Percentiles rank a stretch among this genome's conserved stretches.
Evolutionary conservation across 306 rosid genomes (phyloP).

Genomic region (Macrotyloma uniflorum): DNA sequence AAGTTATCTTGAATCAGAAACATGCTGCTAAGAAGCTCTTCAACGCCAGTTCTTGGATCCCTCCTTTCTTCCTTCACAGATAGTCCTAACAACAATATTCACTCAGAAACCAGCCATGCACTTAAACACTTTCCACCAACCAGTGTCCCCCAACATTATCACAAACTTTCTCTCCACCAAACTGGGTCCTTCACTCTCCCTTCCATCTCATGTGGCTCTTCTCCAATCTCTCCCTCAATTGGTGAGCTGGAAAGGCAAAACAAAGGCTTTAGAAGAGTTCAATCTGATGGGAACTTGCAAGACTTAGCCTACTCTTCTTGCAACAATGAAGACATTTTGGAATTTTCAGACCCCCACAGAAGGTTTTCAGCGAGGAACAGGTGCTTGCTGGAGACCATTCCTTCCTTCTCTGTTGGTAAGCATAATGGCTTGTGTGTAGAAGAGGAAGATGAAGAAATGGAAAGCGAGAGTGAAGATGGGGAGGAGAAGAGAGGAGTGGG

Average conservation of each 20-base stretch:
- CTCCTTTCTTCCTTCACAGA: constrained; percentile 65
- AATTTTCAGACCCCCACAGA: constrained; percentile 29
- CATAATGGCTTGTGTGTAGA: constrained; percentile 41
- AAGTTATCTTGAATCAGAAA: constrained; percentile 24
- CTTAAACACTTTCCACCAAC: constrained; percentile 51
- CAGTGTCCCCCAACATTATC: constrained; percentile 33
- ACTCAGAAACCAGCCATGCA: constrained; percentile 44
- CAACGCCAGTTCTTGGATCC: constrained; percentile 90
- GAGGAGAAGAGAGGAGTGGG: constrained; percentile 29
- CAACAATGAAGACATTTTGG: constrained; percentile 44
- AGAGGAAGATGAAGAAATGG: constrained; percentile 61
- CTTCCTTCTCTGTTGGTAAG: constrained; percentile 47
- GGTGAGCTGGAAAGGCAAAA: constrained; percentile 42
- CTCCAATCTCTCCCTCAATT: constrained; percentile 78
- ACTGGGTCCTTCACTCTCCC: constrained; percentile 42
- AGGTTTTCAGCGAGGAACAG: constrained; percentile 40
- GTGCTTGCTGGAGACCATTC: constrained; percentile 59
- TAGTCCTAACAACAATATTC: constrained; percentile 48
- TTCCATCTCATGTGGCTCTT: constrained; percentile 56
- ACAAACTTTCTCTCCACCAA: constrained; percentile 49
- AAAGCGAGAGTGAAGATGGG: constrained; percentile 46
- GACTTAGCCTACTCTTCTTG: constrained; percentile 51
- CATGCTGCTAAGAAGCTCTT: constrained; percentile 87
- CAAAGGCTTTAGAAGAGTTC: constrained; percentile 72
- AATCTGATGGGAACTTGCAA: constrained; percentile 84